phyloP scores from a whole-genome alignment of 768 basidiomycete species.

The Leccinum fibrillosum region DNA sequence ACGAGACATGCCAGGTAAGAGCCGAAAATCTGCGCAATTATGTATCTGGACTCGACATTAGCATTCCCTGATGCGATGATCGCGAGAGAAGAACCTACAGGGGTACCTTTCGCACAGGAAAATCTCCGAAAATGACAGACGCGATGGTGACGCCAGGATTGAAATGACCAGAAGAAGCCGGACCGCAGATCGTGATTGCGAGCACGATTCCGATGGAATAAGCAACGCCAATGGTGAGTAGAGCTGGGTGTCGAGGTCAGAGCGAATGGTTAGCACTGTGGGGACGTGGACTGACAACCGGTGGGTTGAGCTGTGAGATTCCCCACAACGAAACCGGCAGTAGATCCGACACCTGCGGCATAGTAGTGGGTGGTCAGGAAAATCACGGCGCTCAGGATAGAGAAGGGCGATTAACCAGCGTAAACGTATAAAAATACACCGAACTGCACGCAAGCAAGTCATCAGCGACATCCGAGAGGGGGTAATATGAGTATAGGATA shows the following conservation, averaged over 20 bases:
- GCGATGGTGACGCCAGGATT: slow-evolving; percentile 61
- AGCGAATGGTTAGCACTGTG: neutral
- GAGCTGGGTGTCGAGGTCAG: slow-evolving; percentile 32
- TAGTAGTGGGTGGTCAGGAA: neutral
- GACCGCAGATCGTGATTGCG: slow-evolving; percentile 48
- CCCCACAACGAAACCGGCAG: slow-evolving; percentile 48
- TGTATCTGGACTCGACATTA: slow-evolving; percentile 46
- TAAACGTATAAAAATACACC: slow-evolving; percentile 63
- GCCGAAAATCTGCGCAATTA: slow-evolving; percentile 62
- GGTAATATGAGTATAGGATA: slow-evolving; percentile 23
- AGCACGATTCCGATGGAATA: slow-evolving; percentile 61
- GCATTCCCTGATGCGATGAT: slow-evolving; percentile 7
- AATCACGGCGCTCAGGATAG: neutral
- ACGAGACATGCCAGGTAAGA: slow-evolving; percentile 60
- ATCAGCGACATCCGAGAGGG: neutral
- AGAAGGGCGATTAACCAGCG: slow-evolving; percentile 34
- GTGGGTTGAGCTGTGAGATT: slow-evolving; percentile 39
- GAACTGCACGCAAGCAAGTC: slow-evolving; percentile 32
- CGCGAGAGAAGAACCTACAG: slow-evolving; percentile 36
- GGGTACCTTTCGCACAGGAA: slow-evolving; percentile 49
- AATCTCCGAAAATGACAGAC: slow-evolving; percentile 49
- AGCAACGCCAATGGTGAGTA: slow-evolving; percentile 55
- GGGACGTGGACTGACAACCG: slow-evolving; percentile 42
- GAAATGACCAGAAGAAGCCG: slow-evolving; percentile 63
- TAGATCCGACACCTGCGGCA: slow-evolving; percentile 50